Evolutionary conservation across 2,329 filamentous ascomycete species (phyloP).

Genomic region (Ilyonectria robusta): DNA sequence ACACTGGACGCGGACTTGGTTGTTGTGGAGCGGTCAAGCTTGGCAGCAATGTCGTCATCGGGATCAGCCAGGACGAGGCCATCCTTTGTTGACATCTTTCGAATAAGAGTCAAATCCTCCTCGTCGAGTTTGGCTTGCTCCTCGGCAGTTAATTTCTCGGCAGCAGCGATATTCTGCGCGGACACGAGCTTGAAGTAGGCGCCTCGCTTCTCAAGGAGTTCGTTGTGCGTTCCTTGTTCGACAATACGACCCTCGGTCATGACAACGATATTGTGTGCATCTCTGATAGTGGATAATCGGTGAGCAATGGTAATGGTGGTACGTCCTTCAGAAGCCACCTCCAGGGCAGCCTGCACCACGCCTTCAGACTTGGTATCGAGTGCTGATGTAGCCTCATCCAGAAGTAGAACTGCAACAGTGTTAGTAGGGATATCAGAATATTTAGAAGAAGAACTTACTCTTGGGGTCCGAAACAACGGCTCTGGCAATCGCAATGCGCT

Average conservation of each 20-base stretch:
- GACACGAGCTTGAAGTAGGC: conserved; percentile 90
- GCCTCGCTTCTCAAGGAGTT: conserved; percentile 77
- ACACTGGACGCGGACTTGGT: conserved; percentile 78
- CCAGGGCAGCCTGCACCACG: conserved; percentile 92
- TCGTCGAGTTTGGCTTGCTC: conserved; percentile 66
- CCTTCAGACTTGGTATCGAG: conserved; percentile 96
- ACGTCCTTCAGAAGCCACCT: conserved; percentile 85
- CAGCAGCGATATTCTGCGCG: conserved; percentile 84
- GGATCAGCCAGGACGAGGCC: conserved; percentile 66
- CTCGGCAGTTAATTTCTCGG: conserved; percentile 66
- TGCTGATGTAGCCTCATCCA: conserved; percentile 95
- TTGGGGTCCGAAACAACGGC: conserved; percentile 93
- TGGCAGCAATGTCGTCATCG: conserved; percentile 72
- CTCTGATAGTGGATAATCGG: conserved; percentile 92
- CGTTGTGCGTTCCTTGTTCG: conserved; percentile 91
- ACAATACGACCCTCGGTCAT: conserved; percentile 89
- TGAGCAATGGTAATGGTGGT: conserved; percentile 98
- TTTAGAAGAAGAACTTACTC: conserved; percentile 58
- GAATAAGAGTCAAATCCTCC: conserved; percentile 65
- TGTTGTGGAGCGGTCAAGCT: conserved; percentile 69
- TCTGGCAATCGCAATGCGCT: conserved; percentile 94
- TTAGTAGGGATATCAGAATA: conserved; percentile 14
- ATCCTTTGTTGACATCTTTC: conserved; percentile 60
- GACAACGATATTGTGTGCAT: conserved; percentile 96
- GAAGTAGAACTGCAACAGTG: conserved; percentile 74